These are phyloP conservation scores for Epithele typhae DNA, from an alignment of 768 basidiomycete species.

Conservation along the genomic window DNA sequence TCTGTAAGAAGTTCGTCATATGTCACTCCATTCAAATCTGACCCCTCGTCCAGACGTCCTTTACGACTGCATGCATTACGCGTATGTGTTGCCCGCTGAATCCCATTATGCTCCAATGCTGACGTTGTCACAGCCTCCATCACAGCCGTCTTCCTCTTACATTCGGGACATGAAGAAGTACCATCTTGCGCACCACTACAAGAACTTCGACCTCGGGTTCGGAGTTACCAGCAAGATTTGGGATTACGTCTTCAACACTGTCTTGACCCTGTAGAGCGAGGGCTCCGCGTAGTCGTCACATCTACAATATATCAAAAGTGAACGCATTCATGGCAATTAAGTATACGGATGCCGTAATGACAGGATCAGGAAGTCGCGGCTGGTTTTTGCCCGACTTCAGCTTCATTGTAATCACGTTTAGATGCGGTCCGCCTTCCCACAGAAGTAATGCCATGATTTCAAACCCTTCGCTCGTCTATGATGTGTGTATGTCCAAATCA, in stretches of 20 bases:
- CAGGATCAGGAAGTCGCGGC: no score
- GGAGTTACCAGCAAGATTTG: constrained; percentile 97
- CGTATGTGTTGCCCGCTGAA: constrained; percentile 42
- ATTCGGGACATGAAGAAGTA: constrained; percentile 94
- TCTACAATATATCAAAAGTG: no score
- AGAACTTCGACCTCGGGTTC: constrained; percentile 96
- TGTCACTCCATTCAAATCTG: constrained; percentile 7
- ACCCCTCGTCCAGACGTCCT: constrained; percentile 52
- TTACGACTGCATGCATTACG: constrained; percentile 92
- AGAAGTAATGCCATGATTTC: no score
- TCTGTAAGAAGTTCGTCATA: constrained; percentile 47
- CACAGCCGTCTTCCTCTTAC: constrained; percentile 86
- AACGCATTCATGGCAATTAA: no score
- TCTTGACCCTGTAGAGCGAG: constrained; percentile 57
- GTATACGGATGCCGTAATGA: no score
- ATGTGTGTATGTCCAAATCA: no score
- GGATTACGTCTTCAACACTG: constrained; percentile 89
- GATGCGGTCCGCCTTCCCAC: no score
- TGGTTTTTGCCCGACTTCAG: no score
- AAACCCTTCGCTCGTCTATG: no score
- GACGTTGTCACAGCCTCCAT: constrained; percentile 61
- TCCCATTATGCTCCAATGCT: not conserved
- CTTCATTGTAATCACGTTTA: no score
- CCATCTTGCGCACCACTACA: constrained; percentile 97
- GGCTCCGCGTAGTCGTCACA: no score